Conservation (phyloP, 345 rosid genomes). For the Acer negundo region DNA sequence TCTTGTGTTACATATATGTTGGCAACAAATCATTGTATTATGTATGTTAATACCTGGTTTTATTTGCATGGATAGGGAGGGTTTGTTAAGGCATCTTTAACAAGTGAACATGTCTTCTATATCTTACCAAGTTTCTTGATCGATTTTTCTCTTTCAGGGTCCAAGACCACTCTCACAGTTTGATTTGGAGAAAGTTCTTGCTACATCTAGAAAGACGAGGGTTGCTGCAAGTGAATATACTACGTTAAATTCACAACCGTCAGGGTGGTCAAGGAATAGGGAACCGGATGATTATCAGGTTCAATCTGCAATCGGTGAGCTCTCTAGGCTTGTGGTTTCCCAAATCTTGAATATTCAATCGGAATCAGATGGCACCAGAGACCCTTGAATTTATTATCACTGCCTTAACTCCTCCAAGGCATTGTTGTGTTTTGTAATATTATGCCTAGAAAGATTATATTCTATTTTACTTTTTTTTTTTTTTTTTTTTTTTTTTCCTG, state of each 20-base stretch:
- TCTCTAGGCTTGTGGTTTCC: constrained; percentile 78
- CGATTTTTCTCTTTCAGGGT: constrained; percentile 36
- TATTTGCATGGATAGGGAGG: not conserved
- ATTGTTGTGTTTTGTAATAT: constrained; percentile 24
- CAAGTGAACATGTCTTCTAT: not conserved
- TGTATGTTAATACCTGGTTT: not conserved
- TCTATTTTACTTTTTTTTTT: not conserved
- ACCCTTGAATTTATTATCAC: constrained; percentile 32
- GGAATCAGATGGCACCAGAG: constrained; percentile 51
- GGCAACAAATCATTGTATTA: not conserved
- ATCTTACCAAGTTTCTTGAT: constrained; percentile 1
- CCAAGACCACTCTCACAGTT: constrained; percentile 72
- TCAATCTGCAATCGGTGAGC: constrained; percentile 76
- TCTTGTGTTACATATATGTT: not conserved
- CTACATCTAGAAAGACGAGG: constrained; percentile 68
- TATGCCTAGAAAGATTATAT: constrained; percentile 12
- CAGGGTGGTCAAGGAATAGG: constrained; percentile 51
- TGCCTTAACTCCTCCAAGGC: not conserved
- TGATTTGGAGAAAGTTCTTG: constrained; percentile 73
- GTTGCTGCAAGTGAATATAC: constrained; percentile 78
- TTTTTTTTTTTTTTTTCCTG: too few species aligned
- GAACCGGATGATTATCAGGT: constrained; percentile 72
- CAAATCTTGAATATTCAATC: constrained; percentile 76
- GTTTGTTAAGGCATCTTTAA: not conserved
- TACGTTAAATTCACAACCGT: constrained; percentile 49